Evolutionary conservation across 2,329 filamentous ascomycete genomes (phyloP), one percentile per base, ranked within the genome.

Genomic region (Laburnicola sp.): DNA sequence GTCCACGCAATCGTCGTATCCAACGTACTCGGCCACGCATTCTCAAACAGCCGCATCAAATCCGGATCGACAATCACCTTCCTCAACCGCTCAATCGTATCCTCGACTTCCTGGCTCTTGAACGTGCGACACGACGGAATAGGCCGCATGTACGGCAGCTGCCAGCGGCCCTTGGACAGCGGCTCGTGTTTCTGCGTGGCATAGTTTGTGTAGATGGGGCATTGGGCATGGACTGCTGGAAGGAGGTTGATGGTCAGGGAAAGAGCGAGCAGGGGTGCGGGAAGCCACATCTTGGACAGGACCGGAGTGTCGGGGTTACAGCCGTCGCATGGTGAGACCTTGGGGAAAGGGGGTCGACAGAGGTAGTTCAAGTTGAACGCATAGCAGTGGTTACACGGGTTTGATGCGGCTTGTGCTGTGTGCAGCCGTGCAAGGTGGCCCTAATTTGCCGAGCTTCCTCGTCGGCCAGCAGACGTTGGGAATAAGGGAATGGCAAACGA

Each of bases 11-110:
- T 80, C 0, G 87, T 87, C 0, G 87, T 90, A 64, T 90, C 87
- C n/a, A 91, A 74, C 0, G 87, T 89, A 69, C 88, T 91, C 0
- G 88, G 87, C 71, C 84, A 91, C 1, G 82, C 77, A 65, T 91
- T 91, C 62, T 85, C 75, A 61, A 91, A 91, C 3, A 91, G 72
- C 1, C 86, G 80, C 66, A 80, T 84, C 9, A 91, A 77, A 66
- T 92, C 88, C 4, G 75, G 75, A 53, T 80, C 77, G 2, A 63
- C 57, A 44, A 80, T 78, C 8, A 75, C 65, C 10, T 58, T 48
- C 7, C 61, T 59, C 46, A 75, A 54, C 4, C 68, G 54, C 16
- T 60, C 53, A 38, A 78, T 69, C 5, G 68, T 64, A 23, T 63
- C 58, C 54, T 80, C 76, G 7, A 80, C 70, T 4, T 72, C 66